Evolutionary conservation across 2,329 filamentous ascomycete genomes (phyloP), one percentile per base, ranked within the genome.

Genomic region (Botrytis cinerea): DNA sequence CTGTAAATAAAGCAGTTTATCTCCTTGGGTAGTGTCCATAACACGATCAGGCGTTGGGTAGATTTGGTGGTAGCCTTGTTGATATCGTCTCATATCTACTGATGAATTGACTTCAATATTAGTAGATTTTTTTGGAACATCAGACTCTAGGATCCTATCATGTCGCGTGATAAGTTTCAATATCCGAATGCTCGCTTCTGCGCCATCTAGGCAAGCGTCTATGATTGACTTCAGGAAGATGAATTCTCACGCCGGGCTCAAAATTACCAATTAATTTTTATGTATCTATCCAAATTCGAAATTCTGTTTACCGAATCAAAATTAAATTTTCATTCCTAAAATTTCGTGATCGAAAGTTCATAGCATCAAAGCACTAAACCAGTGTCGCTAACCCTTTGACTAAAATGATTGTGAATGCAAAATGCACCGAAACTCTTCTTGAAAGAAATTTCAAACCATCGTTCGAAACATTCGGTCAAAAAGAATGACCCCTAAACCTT

Each of bases 331-430:
- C 22, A 7, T 4, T 16, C 1, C 18, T 4, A 1, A 43, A n/a
- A 57, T 10, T 1, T 40, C 8, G 22, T 67, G 14, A 67, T 10
- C 14, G 16, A n/a, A 61, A 40, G 14, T 20, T 4, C 40, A 46
- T 45, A 64, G 18, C 18, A 28, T 64, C 1, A 12, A 67, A 40
- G 14, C 2, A 67, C 9, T 40, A 28, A 6, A 2, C 35, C 32
- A 68, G n/a, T 45, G 66, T 69, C 66, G 66, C 66, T 69, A 69
- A 69, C 48, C 66, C 66, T 69, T 63, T 57, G 45, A 69, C 6
- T 38, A 18, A 57, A 57, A 25, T 25, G 12, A 25, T 5, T 32
- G 6, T 7, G 5, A 57, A 28, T 32, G 25, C 28, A n/a, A 18
- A 28, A 18, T 7, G 8, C 25, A 32, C 1, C 48, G 28, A 22